Evolutionary conservation across 2,329 filamentous ascomycete species (phyloP).

Genomic region (Penicillium brasilianum): DNA sequence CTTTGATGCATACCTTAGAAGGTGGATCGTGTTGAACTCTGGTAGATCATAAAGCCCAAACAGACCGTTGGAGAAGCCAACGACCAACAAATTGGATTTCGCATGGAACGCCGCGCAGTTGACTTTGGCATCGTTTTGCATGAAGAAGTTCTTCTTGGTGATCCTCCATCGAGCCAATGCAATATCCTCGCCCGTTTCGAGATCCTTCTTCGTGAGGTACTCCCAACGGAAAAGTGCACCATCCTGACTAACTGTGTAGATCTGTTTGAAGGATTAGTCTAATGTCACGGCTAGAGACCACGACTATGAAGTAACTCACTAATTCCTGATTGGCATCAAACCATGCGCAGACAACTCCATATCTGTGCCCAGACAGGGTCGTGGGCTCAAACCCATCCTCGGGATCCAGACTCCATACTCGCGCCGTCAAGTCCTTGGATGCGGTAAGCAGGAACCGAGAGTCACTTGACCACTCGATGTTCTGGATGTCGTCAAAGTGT

Average conservation of each 20-base stretch:
- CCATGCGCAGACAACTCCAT: slow-evolving; percentile 91
- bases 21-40: slow-evolving; percentile 94
- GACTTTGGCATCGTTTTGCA: slow-evolving; percentile 85
- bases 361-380: slow-evolving; percentile 86
- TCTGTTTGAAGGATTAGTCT: slow-evolving; percentile 48
- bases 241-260: slow-evolving; percentile 96
- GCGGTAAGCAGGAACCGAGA: slow-evolving; percentile 93
- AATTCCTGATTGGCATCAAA: slow-evolving; percentile 94
- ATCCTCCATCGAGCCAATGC: slow-evolving; percentile 86
- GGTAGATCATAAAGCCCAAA: slow-evolving; percentile 96
- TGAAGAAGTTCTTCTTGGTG: slow-evolving; percentile 88
- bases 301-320: slow-evolving; percentile 37
- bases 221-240: slow-evolving; percentile 96
- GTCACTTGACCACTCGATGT: slow-evolving; percentile 94
- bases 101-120: slow-evolving; percentile 91
- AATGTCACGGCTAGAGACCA: background rate
- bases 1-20: slow-evolving; percentile 56
- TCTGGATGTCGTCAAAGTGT: slow-evolving; percentile 84
- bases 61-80: slow-evolving; percentile 91
- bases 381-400: slow-evolving; percentile 91
- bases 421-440: slow-evolving; percentile 87
- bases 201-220: slow-evolving; percentile 69
- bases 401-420: slow-evolving; percentile 90
- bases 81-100: slow-evolving; percentile 87
- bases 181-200: slow-evolving; percentile 64